Evolutionary conservation across 2,329 filamentous ascomycete genomes (phyloP), one percentile per base, ranked within the genome.

Genomic region (Tothia fuscella): DNA sequence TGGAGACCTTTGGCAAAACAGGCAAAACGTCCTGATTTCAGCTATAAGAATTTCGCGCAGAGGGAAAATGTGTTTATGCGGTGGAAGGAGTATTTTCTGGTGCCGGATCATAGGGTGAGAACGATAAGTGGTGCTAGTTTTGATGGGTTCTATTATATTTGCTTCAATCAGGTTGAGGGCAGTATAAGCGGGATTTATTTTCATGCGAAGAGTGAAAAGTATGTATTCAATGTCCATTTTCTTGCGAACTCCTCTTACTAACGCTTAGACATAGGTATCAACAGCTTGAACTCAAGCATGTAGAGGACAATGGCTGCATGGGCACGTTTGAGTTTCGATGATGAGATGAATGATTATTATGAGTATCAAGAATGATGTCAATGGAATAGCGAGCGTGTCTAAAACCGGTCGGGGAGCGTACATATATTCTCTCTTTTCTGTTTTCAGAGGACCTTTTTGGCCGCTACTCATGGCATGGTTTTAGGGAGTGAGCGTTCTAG

Each of bases 111-210:
- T 59, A 76, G 84, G 13, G 87, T 96, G 16, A 76, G 81, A 47
- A 93, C 84, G 9, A 94, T 98, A 47, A 83, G 78, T 25, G 91
- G 91, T 14, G 91, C 91, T 6, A 96, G 89, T 56, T 98, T 96
- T 46, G 91, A 98, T 57, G 91, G 91, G 0, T 98, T 98, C 59
- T 98, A 96, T 60, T 98, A 98, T 56, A 96, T 98, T 50, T 95
- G 88, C 65, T 96, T 96, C 67, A 94, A 96, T 60, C 89, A 96
- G 62, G 67, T 86, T 37, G 75, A 80, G 48, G 91, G 89, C 6
- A 80, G 74, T 48, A 82, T 98, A 30, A 88, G 78, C 55, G 91
- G 91, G 14, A 94, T 96, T 45, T 98, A 98, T 63, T 98, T 94
- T 60, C 91, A 98, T 65, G 83, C 85, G 10, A 94, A 93, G 67